These are phyloP conservation scores for Hymenochaete sp. DNA, from an alignment of 1,284 basidiomycete genomes.

Conservation along the genomic window DNA sequence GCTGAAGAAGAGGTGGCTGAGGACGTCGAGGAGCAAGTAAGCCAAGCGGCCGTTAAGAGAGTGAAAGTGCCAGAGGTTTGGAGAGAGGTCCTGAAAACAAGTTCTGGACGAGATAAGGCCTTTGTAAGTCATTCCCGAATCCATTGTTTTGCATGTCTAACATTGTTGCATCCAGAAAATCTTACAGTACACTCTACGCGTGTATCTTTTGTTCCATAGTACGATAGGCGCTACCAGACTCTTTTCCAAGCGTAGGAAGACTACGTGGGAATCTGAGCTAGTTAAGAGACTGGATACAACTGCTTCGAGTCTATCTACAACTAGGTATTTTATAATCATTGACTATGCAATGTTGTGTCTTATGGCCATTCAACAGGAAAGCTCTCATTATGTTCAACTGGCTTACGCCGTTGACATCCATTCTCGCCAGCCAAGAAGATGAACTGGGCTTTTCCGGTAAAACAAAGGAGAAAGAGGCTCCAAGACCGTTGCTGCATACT, in stretches of 20 bases:
- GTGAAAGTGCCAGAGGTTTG: slow-evolving; percentile 59
- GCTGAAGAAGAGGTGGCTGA: slow-evolving; percentile 24
- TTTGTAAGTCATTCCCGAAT: slow-evolving; percentile 46
- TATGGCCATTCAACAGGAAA: slow-evolving; percentile 40
- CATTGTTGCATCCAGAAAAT: slow-evolving; percentile 49
- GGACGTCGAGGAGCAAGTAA: slow-evolving; percentile 15
- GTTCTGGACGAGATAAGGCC: slow-evolving; percentile 70
- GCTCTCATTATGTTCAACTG: slow-evolving; percentile 74
- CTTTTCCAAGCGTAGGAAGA: slow-evolving; percentile 36
- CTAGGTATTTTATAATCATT: slow-evolving; percentile 40
- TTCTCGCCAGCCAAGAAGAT: slow-evolving; percentile 40
- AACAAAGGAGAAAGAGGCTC: slow-evolving; percentile 27
- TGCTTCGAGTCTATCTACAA: slow-evolving; percentile 56
- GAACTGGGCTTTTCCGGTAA: slow-evolving; percentile 21
- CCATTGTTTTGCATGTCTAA: slow-evolving; percentile 6
- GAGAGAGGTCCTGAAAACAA: slow-evolving; percentile 67
- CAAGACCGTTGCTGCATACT: slow-evolving; percentile 50
- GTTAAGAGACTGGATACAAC: slow-evolving; percentile 51
- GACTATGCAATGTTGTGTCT: slow-evolving; percentile 4
- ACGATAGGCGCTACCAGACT: slow-evolving; percentile 38
- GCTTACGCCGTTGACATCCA: slow-evolving; percentile 60
- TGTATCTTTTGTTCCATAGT: slow-evolving; percentile 64
- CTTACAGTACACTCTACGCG: slow-evolving; percentile 68
- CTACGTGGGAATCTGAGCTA: slow-evolving; percentile 47
- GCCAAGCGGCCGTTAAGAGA: slow-evolving; percentile 32